Conservation (phyloP, 2,329 filamentous ascomycete genomes). For the Colletotrichum gloeosporioides region DNA sequence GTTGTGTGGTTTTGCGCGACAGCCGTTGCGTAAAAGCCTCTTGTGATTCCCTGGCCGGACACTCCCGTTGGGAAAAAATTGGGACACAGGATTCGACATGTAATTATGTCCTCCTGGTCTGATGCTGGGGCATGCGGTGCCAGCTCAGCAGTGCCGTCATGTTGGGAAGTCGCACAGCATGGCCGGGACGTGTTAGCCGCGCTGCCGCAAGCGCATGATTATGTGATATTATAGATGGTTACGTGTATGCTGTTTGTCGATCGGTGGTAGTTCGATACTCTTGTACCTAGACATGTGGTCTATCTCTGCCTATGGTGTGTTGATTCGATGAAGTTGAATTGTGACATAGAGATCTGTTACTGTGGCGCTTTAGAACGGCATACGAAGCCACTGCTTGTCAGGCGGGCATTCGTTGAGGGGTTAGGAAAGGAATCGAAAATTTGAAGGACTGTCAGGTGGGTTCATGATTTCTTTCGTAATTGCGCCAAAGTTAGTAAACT, state of each 20-base stretch:
- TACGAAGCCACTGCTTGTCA: neutral
- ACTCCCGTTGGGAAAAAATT: neutral
- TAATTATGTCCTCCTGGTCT: neutral
- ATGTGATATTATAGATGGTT: neutral
- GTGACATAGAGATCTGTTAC: neutral
- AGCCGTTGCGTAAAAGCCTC: neutral
- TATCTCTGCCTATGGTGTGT: neutral
- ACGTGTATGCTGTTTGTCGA: neutral
- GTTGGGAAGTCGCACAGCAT: neutral
- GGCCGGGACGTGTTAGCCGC: neutral
- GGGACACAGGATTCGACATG: neutral
- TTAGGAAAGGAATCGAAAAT: neutral
- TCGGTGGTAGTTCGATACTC: neutral
- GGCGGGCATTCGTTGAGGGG: neutral
- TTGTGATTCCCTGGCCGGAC: neutral
- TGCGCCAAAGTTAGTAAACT: fast-evolving
- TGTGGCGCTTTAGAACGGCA: neutral
- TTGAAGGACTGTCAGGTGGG: neutral
- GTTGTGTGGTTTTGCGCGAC: neutral
- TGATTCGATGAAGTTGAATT: neutral
- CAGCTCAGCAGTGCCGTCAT: conserved; percentile 1
- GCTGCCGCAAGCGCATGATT: neutral
- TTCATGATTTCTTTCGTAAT: neutral
- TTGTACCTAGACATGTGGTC: neutral
- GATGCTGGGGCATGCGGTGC: neutral